Percentiles rank a stretch among this genome's conserved stretches.
Evolutionary conservation across 73 alveolate species (phyloP).

Genomic region (Paramecium pentaurelia): DNA sequence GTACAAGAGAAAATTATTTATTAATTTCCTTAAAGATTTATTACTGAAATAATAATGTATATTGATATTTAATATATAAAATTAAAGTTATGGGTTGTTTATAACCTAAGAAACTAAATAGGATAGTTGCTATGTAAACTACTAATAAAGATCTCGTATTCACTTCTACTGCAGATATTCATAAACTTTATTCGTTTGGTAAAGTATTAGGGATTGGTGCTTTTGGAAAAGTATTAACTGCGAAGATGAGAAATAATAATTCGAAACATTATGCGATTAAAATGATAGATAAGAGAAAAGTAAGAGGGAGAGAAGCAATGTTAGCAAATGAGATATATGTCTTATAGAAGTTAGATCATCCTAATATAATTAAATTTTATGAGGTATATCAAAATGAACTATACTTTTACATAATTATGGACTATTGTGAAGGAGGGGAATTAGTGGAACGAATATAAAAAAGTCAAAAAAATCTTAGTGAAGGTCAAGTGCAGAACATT

Average conservation of each 20-base stretch:
- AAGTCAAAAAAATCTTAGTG: not conserved
- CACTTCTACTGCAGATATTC: conserved; percentile 17
- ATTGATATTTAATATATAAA: not conserved
- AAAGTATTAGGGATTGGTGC: conserved; percentile 24
- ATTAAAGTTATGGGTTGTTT: conserved; percentile 9
- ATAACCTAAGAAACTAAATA: not conserved
- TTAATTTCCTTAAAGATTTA: not conserved
- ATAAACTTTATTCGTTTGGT: not conserved
- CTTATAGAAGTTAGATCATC: conserved; percentile 23
- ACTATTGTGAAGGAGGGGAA: conserved; percentile 35
- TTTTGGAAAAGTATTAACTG: conserved; percentile 1
- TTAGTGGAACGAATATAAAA: conserved; percentile 13
- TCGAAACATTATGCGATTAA: not conserved
- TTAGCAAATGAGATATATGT: conserved; percentile 28
- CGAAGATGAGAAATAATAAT: not conserved
- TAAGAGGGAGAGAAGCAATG: not conserved
- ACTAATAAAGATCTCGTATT: not conserved
- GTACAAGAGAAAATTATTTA: not conserved
- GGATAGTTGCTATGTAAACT: conserved; percentile 18
- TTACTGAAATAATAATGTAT: not conserved
- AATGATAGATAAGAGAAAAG: conserved; percentile 12
- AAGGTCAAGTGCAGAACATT: not conserved
- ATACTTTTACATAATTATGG: conserved; percentile 29
- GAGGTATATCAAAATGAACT: conserved; percentile 25
- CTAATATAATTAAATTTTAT: conserved; percentile 33